These are phyloP conservation scores for Phenoliferia sp. DNA, from an alignment of 1,284 basidiomycete species.

Conservation along the genomic window DNA sequence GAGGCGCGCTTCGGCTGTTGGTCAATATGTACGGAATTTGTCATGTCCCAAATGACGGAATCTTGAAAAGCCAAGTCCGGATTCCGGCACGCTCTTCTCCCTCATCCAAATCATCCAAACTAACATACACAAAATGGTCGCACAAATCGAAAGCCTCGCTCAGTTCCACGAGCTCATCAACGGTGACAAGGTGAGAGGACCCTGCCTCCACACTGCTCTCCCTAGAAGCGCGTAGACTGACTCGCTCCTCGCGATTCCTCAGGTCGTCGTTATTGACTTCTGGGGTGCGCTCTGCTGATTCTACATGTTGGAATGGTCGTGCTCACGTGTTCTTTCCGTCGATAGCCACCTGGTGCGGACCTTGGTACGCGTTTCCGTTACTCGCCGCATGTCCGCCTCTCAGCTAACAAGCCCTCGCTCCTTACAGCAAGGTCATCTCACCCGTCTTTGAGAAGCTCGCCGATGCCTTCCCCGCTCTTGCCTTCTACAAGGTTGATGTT, in stretches of 20 bases:
- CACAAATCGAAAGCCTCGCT: neutral
- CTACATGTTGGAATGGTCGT: neutral
- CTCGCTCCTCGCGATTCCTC: neutral
- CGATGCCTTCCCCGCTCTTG: conserved; percentile 51
- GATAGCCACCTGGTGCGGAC: conserved; percentile 1
- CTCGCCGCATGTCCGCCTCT: neutral
- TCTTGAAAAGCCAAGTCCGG: no score
- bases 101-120: no score
- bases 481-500: conserved; percentile 78
- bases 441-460: conserved; percentile 69
- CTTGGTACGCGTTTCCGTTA: neutral
- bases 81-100: no score
- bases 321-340: neutral
- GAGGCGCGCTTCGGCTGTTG: no score
- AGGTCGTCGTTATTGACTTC: conserved; percentile 10
- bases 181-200: neutral
- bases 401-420: no score
- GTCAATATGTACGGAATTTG: no score
- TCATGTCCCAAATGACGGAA: no score
- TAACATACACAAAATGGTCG: conserved; percentile 4
- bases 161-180: conserved; percentile 7
- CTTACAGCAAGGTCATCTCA: conserved; percentile 66
- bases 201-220: neutral
- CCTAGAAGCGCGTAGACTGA: neutral
- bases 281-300: neutral